Evolutionary conservation across 2,329 filamentous ascomycete genomes (phyloP), one percentile per base, ranked within the genome.

Genomic region (Nothophaeocryptopus gaeumannii): DNA sequence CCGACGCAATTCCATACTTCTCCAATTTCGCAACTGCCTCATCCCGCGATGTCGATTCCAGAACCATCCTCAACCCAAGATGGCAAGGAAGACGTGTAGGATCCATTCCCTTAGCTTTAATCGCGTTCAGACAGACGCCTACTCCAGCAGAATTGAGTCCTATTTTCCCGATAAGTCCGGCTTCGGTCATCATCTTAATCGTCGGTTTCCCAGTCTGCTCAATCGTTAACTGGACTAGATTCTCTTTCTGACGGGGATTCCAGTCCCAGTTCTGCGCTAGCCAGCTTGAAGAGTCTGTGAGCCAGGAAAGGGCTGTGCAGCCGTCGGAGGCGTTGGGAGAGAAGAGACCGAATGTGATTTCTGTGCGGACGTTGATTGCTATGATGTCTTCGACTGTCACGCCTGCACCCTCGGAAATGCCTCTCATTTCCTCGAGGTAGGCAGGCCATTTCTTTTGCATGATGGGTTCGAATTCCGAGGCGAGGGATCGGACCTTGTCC

Each of bases 201-300:
- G 66, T 67, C 0, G 78, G 78, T 14, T 74, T 74, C 5, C 54
- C 59, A 1, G 62, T 55, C 39, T 75, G 73, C 1, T 64, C 62
- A 41, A 81, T 75, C 33, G 72, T 72, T 12, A 75, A 70, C 33
- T 75, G 58, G 40, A 81, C 63, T 1, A 82, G 67, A 55, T 81
- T 80, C 11, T 67, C 58, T 14, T 71, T 72, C 49, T 83, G 78
- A 12, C 61, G 68, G 0, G 62, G 62, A 60, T 74, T 73, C 81
- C 82, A 85, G 56, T 83, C 80, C 80, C 79, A 83, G 50, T 82
- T 83, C 66, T 83, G 80, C 1, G 70, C 73, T 4, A 83, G 62
- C 50, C 74, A 76, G 14, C 68, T 69, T 1, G 13, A 29, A 10
- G 55, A 51, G 4, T 42, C 58, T 3, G 50, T 55, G 8, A 69